Conservation (phyloP, 2,329 filamentous ascomycete species). For the Dothidotthia symphoricarpi region DNA sequence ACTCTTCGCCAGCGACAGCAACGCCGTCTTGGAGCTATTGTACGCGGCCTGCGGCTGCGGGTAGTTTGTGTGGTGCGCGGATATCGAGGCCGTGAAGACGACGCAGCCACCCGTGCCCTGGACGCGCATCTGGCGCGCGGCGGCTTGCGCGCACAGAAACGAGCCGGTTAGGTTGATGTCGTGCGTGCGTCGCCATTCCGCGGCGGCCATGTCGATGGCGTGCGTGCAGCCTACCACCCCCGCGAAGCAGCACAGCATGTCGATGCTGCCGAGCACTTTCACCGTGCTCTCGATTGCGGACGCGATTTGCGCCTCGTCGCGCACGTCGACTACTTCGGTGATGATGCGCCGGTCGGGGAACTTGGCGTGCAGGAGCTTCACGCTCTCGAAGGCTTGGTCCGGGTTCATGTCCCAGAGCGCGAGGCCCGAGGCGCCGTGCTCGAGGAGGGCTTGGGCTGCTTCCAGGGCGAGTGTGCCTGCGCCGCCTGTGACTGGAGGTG, state of each 20-base stretch:
- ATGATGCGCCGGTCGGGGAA: constrained; percentile 57
- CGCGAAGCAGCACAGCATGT: constrained; percentile 63
- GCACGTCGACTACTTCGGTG: constrained; percentile 59
- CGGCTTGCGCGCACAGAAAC: constrained; percentile 69
- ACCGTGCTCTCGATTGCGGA: constrained; percentile 40
- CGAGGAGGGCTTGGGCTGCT: constrained; percentile 61
- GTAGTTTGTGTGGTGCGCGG: constrained; percentile 66
- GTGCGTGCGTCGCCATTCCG: constrained; percentile 62
- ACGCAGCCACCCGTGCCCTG: constrained; percentile 59
- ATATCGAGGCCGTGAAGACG: constrained; percentile 66
- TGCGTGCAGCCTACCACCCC: constrained; percentile 65
- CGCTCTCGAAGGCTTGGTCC: constrained; percentile 43
- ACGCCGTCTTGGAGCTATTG: constrained; percentile 68
- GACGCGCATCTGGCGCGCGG: constrained; percentile 44
- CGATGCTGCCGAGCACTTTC: constrained; percentile 51
- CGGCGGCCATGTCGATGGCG: constrained; percentile 58
- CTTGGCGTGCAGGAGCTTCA: constrained; percentile 50
- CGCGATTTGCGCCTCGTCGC: constrained; percentile 51
- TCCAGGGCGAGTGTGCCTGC: constrained; percentile 62
- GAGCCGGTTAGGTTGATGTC: constrained; percentile 71
- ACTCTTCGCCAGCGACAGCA: constrained; percentile 62
- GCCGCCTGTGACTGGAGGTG: constrained; percentile 59
- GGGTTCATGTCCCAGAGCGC: constrained; percentile 60
- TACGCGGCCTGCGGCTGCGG: constrained; percentile 72
- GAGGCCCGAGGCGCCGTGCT: constrained; percentile 62